Conservation (phyloP, 148 eudicot species). For the Polygonum maritimum region DNA sequence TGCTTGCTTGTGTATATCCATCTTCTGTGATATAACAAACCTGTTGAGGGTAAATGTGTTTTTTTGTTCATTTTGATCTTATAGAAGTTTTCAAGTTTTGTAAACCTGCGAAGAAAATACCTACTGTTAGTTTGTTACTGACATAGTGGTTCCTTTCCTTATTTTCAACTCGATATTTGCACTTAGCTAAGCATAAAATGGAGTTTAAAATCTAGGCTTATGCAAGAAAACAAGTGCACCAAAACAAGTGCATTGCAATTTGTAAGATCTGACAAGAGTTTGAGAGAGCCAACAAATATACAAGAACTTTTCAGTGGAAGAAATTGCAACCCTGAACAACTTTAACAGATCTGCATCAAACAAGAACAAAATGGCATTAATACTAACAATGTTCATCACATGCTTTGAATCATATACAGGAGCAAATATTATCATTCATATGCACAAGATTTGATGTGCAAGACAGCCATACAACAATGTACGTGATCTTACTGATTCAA, state of each 20-base stretch:
- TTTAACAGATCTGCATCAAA: neutral
- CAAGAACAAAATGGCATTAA: neutral
- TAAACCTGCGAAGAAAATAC: neutral
- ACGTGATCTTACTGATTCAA: constrained; percentile 39
- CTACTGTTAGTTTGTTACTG: no score
- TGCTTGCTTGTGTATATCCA: constrained; percentile 4
- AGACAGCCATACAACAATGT: neutral
- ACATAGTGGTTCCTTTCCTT: no score
- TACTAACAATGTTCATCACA: neutral
- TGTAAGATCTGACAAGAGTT: neutral
- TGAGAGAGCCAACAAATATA: neutral
- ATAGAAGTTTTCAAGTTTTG: neutral
- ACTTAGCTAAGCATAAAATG: no score
- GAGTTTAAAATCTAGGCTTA: no score
- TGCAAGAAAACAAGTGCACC: no score
- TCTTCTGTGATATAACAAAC: neutral
- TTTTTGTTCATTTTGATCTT: neutral
- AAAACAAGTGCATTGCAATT: neutral
- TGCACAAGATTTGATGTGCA: no score
- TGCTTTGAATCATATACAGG: neutral
- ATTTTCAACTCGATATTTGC: no score
- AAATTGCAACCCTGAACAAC: neutral
- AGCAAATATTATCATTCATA: neutral
- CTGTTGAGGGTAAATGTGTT: neutral
- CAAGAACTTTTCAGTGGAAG: neutral